These are phyloP conservation scores for Quercus berberidifolia DNA, from an alignment of 306 rosid genomes.

Conservation along the genomic window DNA sequence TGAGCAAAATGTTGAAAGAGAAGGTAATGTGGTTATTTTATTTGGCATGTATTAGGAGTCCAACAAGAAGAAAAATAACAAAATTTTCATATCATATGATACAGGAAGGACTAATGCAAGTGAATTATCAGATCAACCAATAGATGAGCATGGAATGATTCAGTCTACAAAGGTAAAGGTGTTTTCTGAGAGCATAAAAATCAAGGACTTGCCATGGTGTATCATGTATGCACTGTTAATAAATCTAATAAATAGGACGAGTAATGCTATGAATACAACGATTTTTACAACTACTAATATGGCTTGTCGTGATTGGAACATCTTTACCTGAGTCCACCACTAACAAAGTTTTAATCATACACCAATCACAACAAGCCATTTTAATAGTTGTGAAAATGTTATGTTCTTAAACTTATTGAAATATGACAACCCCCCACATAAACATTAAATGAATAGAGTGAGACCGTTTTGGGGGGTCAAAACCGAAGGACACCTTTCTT, in stretches of 20 bases:
- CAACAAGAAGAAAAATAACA: background rate
- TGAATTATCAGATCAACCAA: conserved; percentile 27
- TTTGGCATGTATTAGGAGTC: background rate
- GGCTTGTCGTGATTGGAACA: too few species aligned
- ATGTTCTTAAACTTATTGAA: too few species aligned
- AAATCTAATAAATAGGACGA: too few species aligned
- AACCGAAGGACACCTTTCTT: background rate
- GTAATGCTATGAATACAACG: too few species aligned
- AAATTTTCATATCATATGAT: conserved; percentile 1
- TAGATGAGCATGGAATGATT: conserved; percentile 28
- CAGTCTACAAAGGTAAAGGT: conserved; percentile 60
- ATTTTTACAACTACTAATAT: too few species aligned
- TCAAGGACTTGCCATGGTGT: background rate
- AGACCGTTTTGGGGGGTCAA: background rate
- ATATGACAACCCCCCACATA: too few species aligned
- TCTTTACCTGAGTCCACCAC: too few species aligned
- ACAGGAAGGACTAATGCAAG: conserved; percentile 47
- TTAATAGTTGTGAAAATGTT: too few species aligned
- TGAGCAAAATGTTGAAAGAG: conserved; percentile 40
- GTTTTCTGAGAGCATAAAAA: background rate
- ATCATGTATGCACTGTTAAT: too few species aligned
- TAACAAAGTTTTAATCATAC: too few species aligned
- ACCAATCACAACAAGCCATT: too few species aligned
- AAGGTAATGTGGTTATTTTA: conserved; percentile 40
- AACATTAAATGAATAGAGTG: background rate